Base-by-base conservation (phyloP, 805 yeast genomes). In the Ogataea polymorpha region DNA sequence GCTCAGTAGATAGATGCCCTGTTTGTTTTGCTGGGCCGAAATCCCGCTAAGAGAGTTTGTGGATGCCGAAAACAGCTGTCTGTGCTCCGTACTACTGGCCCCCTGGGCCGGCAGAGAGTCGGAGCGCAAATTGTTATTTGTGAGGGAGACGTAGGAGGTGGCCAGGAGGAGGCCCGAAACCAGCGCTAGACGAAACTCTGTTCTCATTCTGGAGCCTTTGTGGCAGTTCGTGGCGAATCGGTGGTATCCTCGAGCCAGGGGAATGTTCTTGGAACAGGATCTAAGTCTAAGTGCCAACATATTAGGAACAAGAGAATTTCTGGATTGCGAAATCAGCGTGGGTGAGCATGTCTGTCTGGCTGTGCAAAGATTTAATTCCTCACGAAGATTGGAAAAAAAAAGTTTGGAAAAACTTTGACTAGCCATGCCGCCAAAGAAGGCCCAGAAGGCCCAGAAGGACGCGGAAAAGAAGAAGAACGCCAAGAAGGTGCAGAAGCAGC, bases 371-470 rank as follows among this genome's bases (percentile, higher is more conserved):
- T 18, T 16, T 8, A 27, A 26, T n/a, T 26, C 20, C 15, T n/a
- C 8, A 32, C 25, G 23, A 31, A 13, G 32, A 32, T 14, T 16
- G 38, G 13, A 13, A 35, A 35, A 41, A 41, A 41, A 41, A 41
- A 32, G 16, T 23, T 20, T 39, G 14, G 20, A 37, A 37, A 33
- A 35, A 62, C 44, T 27, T 16, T 17, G 27, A 12, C 28, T 12
- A 23, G 13, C 21, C 10, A 85, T 86, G 95, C 89, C 91, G 42
- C 93, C 96, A 61, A 86, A 86, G 72, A 86, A 83, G 69, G 76
- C 51, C 21, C 55, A 46, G 23, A 48, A 42, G 41, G 49, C 39
- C 4, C 71, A 74, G 58, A 66, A 74, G 55, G 73, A 68, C 44
- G 79, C 76, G 51, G 77, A 77, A 58, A 79, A 79, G 57, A 84